Evolutionary conservation across 495 filamentous ascomycete species (phyloP), one percentile per base, ranked within the genome.

Genomic region (Talaromyces stipitatus): DNA sequence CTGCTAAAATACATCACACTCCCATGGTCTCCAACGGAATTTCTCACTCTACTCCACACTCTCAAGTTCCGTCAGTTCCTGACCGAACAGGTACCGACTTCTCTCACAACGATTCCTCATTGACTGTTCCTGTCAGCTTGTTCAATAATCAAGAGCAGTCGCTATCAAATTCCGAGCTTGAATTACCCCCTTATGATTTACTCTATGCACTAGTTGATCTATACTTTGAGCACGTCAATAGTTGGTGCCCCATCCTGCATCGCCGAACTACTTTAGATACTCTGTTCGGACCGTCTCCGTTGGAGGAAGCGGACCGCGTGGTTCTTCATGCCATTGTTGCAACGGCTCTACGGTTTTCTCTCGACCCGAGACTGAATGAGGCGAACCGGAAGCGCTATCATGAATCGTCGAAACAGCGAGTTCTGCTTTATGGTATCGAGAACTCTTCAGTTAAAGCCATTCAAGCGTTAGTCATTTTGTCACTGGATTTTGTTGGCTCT

Each of bases 211-310:
- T 95, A 23, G 86, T 88, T 6, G 89, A 95, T 64, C 75, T 95
- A 2, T 96, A 92, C 68, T 96, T 96, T 68, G 88, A 92, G 61
- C 88, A 94, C 60, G 83, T 96, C 66, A 92, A 95, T 65, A 87
- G 89, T 0, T 95, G 89, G 86, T 95, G 89, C 70, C 91, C 91
- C 0, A 92, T 96, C 20, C 75, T 96, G 16, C 89, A 95, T 68
- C 83, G 89, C 2, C 82, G 86, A 60, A 83, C 86, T 1, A 91
- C 88, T 0, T 67, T 95, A 7, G 88, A 95, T 62, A 82, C 85
- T 6, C 78, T 95, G n/a, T 95, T 95, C 62, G 87, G 87, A 0
- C 72, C 85, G 4, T 83, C 86, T 0, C 79, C 85, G 12, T 75
- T 91, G 4, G 86, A 91, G 18, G 89, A 92, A 65, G 82, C 83